Conservation (phyloP, 1,139 yeast genomes). For the Pichia sp. region DNA sequence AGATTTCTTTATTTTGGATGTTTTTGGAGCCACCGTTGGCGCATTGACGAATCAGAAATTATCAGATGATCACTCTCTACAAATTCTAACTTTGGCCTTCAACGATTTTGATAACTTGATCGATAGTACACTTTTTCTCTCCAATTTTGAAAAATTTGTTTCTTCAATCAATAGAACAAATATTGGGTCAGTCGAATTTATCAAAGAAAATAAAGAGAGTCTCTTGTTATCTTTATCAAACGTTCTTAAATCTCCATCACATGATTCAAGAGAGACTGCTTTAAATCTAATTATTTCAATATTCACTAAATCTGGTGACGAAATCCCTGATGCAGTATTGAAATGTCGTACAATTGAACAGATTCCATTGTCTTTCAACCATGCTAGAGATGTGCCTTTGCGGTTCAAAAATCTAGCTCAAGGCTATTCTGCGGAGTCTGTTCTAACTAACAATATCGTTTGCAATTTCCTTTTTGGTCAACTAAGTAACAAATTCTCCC, state of each 20-base stretch:
- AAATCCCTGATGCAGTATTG: conserved; percentile 27
- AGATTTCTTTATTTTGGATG: conserved; percentile 26
- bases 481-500: conserved; percentile 72
- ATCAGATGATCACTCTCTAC: conserved; percentile 14
- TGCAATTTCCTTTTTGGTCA: conserved; percentile 67
- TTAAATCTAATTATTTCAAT: conserved; percentile 26
- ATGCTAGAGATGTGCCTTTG: conserved; percentile 70
- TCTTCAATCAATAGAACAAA: conserved; percentile 1
- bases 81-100: conserved; percentile 15
- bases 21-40: conserved; percentile 27
- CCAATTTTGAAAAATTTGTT: conserved; percentile 19
- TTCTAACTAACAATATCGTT: conserved; percentile 40
- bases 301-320: conserved; percentile 17
- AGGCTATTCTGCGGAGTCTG: conserved; percentile 41
- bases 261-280: conserved; percentile 24
- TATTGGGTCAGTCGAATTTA: conserved; percentile 10
- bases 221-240: conserved; percentile 20
- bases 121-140: conserved; percentile 22
- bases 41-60: conserved; percentile 26
- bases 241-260: conserved; percentile 25
- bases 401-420: conserved; percentile 62
- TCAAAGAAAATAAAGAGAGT: conserved; percentile 9
- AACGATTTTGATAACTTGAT: conserved; percentile 14
- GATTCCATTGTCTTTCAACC: conserved; percentile 63
- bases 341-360: conserved; percentile 61